These are phyloP conservation scores for Yarrowia sp. DNA, from an alignment of 805 yeast genomes.

Conservation along the genomic window DNA sequence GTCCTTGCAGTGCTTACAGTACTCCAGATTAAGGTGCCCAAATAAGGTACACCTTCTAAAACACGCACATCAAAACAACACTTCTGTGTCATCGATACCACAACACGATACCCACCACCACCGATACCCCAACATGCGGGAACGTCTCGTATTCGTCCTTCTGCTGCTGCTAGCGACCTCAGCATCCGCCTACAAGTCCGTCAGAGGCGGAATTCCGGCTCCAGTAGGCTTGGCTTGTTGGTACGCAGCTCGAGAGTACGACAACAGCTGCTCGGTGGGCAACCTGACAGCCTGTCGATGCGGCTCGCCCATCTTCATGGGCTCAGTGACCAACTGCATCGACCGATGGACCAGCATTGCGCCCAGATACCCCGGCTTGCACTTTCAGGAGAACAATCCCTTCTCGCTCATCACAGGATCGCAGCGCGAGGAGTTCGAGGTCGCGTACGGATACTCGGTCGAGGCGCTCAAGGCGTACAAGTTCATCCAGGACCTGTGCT, in stretches of 20 bases:
- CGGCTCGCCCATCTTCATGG: conserved; percentile 13
- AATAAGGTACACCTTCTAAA: not conserved
- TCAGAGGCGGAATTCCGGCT: conserved; percentile 4
- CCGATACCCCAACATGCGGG: not conserved
- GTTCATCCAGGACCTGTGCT: conserved; percentile 12
- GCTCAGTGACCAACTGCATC: conserved; percentile 12
- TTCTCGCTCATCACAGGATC: conserved; percentile 9
- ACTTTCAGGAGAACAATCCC: conserved; percentile 17
- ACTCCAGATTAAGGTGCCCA: too few relatives aligned
- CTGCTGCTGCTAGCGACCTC: not conserved
- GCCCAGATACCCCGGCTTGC: not conserved
- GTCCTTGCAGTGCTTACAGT: too few relatives aligned
- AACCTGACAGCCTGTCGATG: conserved; percentile 13
- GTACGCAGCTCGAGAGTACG: conserved; percentile 22
- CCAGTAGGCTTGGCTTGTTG: conserved; percentile 19
- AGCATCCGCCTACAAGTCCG: conserved; percentile 13
- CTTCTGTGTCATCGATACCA: too few relatives aligned
- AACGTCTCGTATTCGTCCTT: not conserved
- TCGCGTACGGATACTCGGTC: not conserved
- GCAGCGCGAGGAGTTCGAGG: not conserved
- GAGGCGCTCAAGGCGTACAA: conserved; percentile 21
- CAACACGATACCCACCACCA: not conserved
- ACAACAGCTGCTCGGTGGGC: conserved; percentile 13
- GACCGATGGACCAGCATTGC: conserved; percentile 11
- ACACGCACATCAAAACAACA: not conserved